Evolutionary conservation across 305 asterid genomes (phyloP).

Genomic region (Fraxinus velutina): DNA sequence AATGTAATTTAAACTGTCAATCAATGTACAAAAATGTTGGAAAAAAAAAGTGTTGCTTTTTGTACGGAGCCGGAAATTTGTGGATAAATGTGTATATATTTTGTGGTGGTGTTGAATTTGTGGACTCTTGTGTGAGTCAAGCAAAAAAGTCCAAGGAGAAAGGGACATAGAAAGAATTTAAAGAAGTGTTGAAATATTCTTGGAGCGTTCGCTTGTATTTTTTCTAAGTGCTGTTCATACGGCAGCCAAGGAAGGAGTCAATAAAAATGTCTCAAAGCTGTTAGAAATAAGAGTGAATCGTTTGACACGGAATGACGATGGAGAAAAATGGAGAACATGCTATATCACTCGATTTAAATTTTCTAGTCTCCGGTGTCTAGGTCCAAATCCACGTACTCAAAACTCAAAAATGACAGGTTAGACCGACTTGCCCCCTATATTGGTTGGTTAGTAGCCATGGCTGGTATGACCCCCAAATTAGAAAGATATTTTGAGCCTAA

Average conservation of each 20-base stretch:
- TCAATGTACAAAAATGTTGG: constrained; percentile 15
- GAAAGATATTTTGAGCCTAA: not conserved
- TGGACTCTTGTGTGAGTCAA: constrained; percentile 14
- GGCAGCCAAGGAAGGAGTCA: constrained; percentile 46
- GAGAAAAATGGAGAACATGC: not conserved
- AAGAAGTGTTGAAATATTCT: constrained; percentile 12
- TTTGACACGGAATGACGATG: constrained; percentile 23
- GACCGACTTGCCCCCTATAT: not conserved
- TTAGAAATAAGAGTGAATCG: constrained; percentile 1
- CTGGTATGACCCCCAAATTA: not conserved
- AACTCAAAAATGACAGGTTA: not conserved
- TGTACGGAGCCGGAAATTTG: constrained; percentile 33
- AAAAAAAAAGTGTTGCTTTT: not conserved
- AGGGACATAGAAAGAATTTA: not conserved
- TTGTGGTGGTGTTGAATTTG: constrained; percentile 6
- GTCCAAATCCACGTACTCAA: not conserved
- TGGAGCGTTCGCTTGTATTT: constrained; percentile 7
- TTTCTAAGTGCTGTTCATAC: constrained; percentile 16
- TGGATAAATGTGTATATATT: constrained; percentile 18
- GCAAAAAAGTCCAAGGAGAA: constrained; percentile 19
- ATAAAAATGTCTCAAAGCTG: constrained; percentile 34
- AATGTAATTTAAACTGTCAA: constrained; percentile 21
- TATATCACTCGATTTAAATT: not conserved
- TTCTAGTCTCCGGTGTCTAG: not conserved
- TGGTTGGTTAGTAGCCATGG: not conserved